Evolutionary conservation across 257 asterid genomes (phyloP).

Genomic region (Fraxinus quadrangulata): DNA sequence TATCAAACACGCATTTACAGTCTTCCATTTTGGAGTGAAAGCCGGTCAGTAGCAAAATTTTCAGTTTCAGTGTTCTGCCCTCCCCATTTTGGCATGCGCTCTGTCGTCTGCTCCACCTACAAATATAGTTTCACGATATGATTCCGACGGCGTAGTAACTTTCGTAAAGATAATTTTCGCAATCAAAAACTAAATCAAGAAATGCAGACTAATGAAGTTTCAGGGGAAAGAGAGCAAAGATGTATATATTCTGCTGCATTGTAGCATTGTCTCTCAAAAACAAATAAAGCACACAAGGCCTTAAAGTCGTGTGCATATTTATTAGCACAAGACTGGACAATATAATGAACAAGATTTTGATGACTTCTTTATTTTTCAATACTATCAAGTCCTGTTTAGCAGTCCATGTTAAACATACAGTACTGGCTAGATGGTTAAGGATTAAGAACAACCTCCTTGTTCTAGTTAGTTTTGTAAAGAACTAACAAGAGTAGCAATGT

Average conservation of each 20-base stretch:
- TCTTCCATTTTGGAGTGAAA: conserved; percentile 3
- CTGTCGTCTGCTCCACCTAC: conserved; percentile 54
- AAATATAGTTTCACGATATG: background rate
- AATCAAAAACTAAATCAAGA: background rate
- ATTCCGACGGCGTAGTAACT: background rate
- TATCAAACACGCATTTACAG: background rate
- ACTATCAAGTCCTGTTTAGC: background rate
- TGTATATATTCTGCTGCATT: too few species aligned
- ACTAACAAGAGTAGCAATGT: conserved; percentile 8
- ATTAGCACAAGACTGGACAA: background rate
- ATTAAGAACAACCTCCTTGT: conserved; percentile 1
- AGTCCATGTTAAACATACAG: background rate
- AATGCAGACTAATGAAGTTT: background rate
- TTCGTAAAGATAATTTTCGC: background rate
- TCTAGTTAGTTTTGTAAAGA: conserved; percentile 14
- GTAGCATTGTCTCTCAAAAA: too few species aligned
- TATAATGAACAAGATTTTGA: background rate
- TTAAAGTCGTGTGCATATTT: too few species aligned
- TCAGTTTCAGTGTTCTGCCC: conserved; percentile 35
- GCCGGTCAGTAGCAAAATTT: background rate
- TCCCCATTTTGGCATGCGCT: conserved; percentile 71
- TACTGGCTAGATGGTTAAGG: background rate
- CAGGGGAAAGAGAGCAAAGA: background rate
- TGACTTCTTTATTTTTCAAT: background rate
- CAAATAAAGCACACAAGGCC: too few species aligned